Evolutionary conservation across 2,329 filamentous ascomycete species (phyloP).

Genomic region (Blastomyces gilchristii): DNA sequence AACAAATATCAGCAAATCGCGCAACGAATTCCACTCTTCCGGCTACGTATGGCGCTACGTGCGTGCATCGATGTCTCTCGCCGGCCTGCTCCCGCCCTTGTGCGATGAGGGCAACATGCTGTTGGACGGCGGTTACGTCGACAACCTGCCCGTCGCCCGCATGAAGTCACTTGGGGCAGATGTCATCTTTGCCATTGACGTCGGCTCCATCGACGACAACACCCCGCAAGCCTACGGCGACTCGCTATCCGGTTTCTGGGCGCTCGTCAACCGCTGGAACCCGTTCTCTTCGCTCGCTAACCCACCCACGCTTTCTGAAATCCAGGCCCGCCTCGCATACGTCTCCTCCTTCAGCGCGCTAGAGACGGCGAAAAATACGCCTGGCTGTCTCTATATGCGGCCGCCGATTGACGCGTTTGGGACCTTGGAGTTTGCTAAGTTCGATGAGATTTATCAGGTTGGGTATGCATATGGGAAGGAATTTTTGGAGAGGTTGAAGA

Average conservation of each 20-base stretch:
- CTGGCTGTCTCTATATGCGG: slow-evolving; percentile 91
- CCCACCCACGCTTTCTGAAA: slow-evolving; percentile 87
- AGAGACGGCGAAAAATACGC: slow-evolving; percentile 80
- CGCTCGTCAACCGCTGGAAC: slow-evolving; percentile 92
- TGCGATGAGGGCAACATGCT: slow-evolving; percentile 97
- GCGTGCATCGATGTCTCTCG: slow-evolving; percentile 90
- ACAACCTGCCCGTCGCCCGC: slow-evolving; percentile 92
- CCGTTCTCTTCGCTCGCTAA: slow-evolving; percentile 83
- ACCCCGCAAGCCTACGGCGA: slow-evolving; percentile 89
- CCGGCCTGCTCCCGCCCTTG: slow-evolving; percentile 80
- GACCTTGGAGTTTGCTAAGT: slow-evolving; percentile 91
- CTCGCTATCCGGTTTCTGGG: slow-evolving; percentile 90
- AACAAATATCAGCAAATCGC: slow-evolving; percentile 92
- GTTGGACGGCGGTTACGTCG: slow-evolving; percentile 89
- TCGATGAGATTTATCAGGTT: slow-evolving; percentile 89
- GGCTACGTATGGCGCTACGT: slow-evolving; percentile 98
- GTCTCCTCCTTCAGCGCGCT: slow-evolving; percentile 90
- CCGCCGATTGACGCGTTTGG: slow-evolving; percentile 90
- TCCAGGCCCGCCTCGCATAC: slow-evolving; percentile 88
- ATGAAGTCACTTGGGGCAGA: slow-evolving; percentile 94
- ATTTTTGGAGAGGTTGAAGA: slow-evolving; percentile 65
- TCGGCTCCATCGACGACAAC: slow-evolving; percentile 84
- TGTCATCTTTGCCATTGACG: slow-evolving; percentile 90
- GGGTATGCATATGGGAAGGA: slow-evolving; percentile 79
- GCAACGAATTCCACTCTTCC: slow-evolving; percentile 84